These are phyloP conservation scores for Mycena metata DNA, from an alignment of 768 basidiomycete genomes.

Conservation along the genomic window DNA sequence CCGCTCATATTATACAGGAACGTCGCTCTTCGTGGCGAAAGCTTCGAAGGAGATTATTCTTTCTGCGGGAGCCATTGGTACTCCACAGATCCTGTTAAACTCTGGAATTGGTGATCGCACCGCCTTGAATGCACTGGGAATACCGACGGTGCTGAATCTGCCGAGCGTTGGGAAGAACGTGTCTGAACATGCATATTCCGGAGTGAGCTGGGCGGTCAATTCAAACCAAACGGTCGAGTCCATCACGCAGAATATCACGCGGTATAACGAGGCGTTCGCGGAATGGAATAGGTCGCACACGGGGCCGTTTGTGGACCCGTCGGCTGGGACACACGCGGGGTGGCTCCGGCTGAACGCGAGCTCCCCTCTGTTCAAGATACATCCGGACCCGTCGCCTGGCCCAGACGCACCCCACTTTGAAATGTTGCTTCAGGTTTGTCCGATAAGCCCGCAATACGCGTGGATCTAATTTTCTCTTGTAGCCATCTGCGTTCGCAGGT, in stretches of 20 bases:
- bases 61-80: too few relatives aligned
- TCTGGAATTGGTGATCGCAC: not conserved
- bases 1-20: too few relatives aligned
- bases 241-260: conserved; percentile 2
- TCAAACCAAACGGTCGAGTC: conserved; percentile 3
- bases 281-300: conserved; percentile 1
- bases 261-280: conserved; percentile 6
- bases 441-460: not conserved
- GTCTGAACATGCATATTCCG: conserved; percentile 1
- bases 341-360: too few relatives aligned
- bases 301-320: conserved; percentile 1
- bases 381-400: conserved; percentile 1
- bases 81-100: not conserved
- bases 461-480: not conserved
- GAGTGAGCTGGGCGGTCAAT: not conserved
- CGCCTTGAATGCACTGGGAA: not conserved
- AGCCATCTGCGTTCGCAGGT: not conserved
- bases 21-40: conserved; percentile 5
- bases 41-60: not conserved
- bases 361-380: not conserved
- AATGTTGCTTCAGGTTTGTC: not conserved
- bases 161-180: conserved; percentile 5
- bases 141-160: not conserved
- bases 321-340: not conserved
- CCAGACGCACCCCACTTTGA: conserved; percentile 1